phyloP scores from a whole-genome alignment of 2,329 filamentous ascomycete species.

The Penicillium sp. region DNA sequence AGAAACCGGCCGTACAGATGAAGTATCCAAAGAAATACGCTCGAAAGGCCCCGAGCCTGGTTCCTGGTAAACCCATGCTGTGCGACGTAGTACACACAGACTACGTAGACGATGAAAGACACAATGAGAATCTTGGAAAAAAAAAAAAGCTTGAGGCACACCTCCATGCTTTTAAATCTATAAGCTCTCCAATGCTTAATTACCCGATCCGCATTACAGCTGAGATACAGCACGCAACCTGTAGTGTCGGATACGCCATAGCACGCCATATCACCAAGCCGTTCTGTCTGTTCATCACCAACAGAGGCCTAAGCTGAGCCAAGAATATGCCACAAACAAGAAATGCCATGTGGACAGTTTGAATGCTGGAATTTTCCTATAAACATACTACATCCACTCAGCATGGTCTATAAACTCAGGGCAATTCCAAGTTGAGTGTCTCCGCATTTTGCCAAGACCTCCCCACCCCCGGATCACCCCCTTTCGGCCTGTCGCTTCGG shows the following conservation, averaged over 20 bases:
- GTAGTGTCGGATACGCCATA: constrained; percentile 20
- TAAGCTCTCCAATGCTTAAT: neutral
- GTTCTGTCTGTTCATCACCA: neutral
- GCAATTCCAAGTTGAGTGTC: neutral
- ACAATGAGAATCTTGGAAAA: neutral
- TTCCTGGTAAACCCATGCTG: constrained; percentile 13
- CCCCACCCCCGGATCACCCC: neutral
- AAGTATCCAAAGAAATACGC: constrained; percentile 28
- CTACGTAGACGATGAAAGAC: neutral
- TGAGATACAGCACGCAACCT: constrained; percentile 17
- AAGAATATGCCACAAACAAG: neutral
- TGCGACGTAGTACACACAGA: neutral
- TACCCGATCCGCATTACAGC: neutral
- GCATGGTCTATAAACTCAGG: neutral
- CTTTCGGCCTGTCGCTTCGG: constrained; percentile 14
- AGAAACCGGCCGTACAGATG: constrained; percentile 30
- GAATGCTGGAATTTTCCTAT: neutral
- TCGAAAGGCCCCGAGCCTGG: constrained; percentile 20
- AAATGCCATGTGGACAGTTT: neutral
- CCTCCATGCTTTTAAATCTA: constrained; percentile 3
- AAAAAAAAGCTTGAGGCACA: neutral
- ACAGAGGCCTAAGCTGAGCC: neutral
- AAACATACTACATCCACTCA: neutral
- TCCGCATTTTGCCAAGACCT: constrained; percentile 7
- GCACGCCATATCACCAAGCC: constrained; percentile 18